Evolutionary conservation across 176 grass and related monocot genomes (phyloP), one percentile per base, ranked within the genome.

Genomic region (Eleusine coracana): DNA sequence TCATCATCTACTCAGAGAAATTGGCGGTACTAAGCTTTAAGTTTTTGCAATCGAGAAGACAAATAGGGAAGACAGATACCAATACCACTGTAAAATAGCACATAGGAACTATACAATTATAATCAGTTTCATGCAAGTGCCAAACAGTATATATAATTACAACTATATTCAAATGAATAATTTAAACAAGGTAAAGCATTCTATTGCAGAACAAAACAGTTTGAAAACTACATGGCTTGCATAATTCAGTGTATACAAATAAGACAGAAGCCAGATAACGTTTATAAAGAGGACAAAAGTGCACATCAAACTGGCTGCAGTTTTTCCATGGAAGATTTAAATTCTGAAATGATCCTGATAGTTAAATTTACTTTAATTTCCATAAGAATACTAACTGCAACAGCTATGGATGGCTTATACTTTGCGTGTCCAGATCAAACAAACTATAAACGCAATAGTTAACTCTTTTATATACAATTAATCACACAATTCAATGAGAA

Each of bases 121-220:
- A 84, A 75, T 76, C 62, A 84, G 1, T 27, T 84, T 45, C 68
- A 58, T 60, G 37, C 23, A 69, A 76, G 23, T 20, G 54, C 18
- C 36, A 84, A 84, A 76, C 20, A 41, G 14, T 34, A 34, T 45
- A 45, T 42, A 6, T 56, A 56, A 68, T 42, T 71, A 71, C 21
- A 10, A 71, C 14, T 37, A 46, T 45, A 18, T 61, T 69, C 2
- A 84, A 84, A 56, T 76, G 62, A 31, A 62, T 62, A 46, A 34
- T 65, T 66, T 31, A 55, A 70, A 64, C 25, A 17, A 23, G 25
- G 10, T 38, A 63, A 37, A 48, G 25, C 18, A 85, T 48, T 27
- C 40, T 38, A 77, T 42, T 70, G 48, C 21, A 84, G 10, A 56
- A 75, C 14, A 68, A 27, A 56, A 27, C 4, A 10, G 34, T 15